Evolutionary conservation across 345 rosid genomes (phyloP).

Genomic region (Balakata baccata): DNA sequence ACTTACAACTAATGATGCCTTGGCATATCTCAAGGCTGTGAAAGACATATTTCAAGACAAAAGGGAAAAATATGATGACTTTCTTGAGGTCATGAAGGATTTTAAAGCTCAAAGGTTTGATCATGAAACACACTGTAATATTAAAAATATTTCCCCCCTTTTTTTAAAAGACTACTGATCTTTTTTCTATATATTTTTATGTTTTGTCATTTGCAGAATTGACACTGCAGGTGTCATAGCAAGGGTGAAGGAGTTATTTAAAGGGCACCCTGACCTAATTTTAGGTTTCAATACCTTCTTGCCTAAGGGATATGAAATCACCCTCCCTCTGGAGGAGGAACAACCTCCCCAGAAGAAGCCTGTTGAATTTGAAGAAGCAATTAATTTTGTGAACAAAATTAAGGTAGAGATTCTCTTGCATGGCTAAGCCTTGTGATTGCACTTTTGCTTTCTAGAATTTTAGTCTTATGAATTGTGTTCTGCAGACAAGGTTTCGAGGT

Average conservation of each 20-base stretch:
- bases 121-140: neutral
- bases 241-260: constrained; percentile 37
- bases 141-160: neutral
- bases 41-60: constrained; percentile 50
- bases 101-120: constrained; percentile 36
- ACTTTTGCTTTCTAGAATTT: neutral
- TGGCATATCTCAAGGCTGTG: constrained; percentile 89
- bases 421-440: neutral
- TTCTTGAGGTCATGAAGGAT: constrained; percentile 38
- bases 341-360: constrained; percentile 33
- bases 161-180: neutral
- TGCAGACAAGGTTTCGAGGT: constrained; percentile 39
- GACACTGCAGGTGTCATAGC: constrained; percentile 37
- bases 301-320: constrained; percentile 38
- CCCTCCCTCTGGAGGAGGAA: constrained; percentile 31
- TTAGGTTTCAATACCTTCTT: constrained; percentile 38
- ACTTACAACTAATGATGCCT: constrained; percentile 89
- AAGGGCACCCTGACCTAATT: constrained; percentile 37
- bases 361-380: constrained; percentile 39
- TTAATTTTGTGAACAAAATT: constrained; percentile 36
- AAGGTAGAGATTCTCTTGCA: constrained; percentile 20
- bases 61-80: constrained; percentile 34
- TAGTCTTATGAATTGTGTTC: constrained; percentile 13
- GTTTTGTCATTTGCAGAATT: constrained; percentile 21
- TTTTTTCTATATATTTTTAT: neutral